Percentiles rank a stretch among this genome's conserved stretches.
phyloP scores from a whole-genome alignment of 2,329 filamentous ascomycete genomes.

The Penicillium polonicum region DNA sequence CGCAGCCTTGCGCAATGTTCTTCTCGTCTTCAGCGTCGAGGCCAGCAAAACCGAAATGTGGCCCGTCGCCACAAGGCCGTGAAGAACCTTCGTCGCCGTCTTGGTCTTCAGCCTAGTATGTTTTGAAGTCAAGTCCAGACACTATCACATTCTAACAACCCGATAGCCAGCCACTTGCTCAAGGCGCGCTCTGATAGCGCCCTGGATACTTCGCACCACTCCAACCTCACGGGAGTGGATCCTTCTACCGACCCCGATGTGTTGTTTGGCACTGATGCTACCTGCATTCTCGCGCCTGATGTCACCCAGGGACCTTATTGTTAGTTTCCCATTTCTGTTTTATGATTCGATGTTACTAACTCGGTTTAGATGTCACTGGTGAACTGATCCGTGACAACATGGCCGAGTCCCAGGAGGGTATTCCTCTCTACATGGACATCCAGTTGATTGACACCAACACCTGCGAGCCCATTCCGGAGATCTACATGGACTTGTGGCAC shows the following conservation, averaged over 20 bases:
- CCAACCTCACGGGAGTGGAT: conserved; percentile 30
- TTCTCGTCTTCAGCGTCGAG: conserved; percentile 49
- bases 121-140: too few relatives aligned
- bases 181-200: conserved; percentile 37
- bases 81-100: conserved; percentile 45
- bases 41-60: conserved; percentile 46
- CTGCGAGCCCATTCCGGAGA: conserved; percentile 41
- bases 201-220: conserved; percentile 42
- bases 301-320: conserved; percentile 57
- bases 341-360: not conserved
- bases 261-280: conserved; percentile 34
- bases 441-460: conserved; percentile 44
- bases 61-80: conserved; percentile 47
- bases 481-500: conserved; percentile 43
- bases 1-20: conserved; percentile 50
- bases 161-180: conserved; percentile 19
- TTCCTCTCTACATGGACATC: conserved; percentile 44
- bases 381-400: conserved; percentile 43
- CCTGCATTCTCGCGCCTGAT: conserved; percentile 55
- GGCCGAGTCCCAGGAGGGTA: conserved; percentile 35
- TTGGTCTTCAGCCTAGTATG: conserved; percentile 33
- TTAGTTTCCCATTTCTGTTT: conserved; percentile 10
- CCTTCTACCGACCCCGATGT: conserved; percentile 24
- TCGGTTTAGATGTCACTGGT: conserved; percentile 33
- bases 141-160: not conserved